Base-by-base conservation (phyloP, 257 asterid species). In the Nicotiana benthamiana region DNA sequence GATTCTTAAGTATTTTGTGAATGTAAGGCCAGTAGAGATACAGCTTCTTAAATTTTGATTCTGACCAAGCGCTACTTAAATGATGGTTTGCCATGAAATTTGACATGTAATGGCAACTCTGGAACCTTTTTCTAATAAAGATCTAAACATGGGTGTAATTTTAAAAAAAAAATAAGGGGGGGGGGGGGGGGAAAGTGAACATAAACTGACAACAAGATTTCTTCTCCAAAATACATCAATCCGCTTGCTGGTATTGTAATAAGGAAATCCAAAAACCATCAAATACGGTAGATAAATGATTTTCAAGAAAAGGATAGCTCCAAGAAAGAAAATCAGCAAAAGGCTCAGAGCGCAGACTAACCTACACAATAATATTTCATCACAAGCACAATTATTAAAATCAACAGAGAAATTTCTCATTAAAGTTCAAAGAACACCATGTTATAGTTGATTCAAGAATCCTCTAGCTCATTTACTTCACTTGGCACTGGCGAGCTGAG, bases 401-500 rank as follows among this genome's bases (percentile, higher is more conserved):
- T 72, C 61, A 48, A 72, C 78, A 24, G 57, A 46, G 18, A 72
- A 72, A 46, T 52, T 72, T 24, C 43, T 72, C 40, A 7, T 24
- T 72, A 22, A 15, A 48, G 61, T 48, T 24, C 40, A 72, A 72
- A 7, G 78, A 13, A 13, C 60, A 72, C 40, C 40, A 22, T 70
- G 66, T 2, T 51, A 46, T 46, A 46, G 60, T 46, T 72, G 61
- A 79, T 56, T 15, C 36, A 79, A 79, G 74, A 61, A 61, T 13
- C 68, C 56, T 27, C 52, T 18, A 46, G 16, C n/a, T n/a, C n/a
- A n/a, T n/a, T n/a, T n/a, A n/a, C n/a, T 63, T 79, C 82, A 79
- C 78, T 75, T 75, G 30, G 84, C 26, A 32, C 74, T 75, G 66
- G 79, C 66, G 1, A 79, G 82, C 4, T 79, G 82, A 79, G 93